Base-by-base conservation (phyloP, 495 filamentous ascomycete species). In the Beverwykella pulmonaria region DNA sequence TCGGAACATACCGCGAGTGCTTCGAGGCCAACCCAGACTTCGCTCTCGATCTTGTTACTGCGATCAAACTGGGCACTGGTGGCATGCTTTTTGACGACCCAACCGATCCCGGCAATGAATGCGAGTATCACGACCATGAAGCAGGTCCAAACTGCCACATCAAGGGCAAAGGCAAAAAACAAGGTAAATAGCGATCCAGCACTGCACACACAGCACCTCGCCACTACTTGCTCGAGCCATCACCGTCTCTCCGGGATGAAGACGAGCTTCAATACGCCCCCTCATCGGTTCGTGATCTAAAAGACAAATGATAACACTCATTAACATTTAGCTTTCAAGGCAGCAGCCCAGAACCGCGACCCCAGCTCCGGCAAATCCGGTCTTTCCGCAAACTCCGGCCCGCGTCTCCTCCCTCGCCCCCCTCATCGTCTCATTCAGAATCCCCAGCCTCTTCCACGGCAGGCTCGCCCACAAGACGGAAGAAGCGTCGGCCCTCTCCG, bases 11-110 rank as follows among this genome's bases (percentile, higher is more conserved):
- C 58, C 73, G 75, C 44, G 59, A 70, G 25, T 81, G 79, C 52
- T 81, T 82, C 66, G 75, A 81, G 44, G 63, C 69, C n/a, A 80
- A 73, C 63, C 63, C 78, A 1, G 79, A 80, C 48, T 82, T 82
- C 63, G 80, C 79, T 6, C 72, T 82, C 29, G 80, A 80, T 32
- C 73, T 82, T 44, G 71, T 82, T 63, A 81, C 78, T 34, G 79
- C 79, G n/a, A 82, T 82, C 49, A 78, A 76, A 54, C 58, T 69
- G 17, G 75, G 73, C 46, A 73, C 75, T n/a, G 80, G 80, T 17
- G 76, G 77, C 19, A 74, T 73, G 54, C 70, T 82, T 7, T 81
- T 82, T 57, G 74, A 80, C 3, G 80, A 82, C 63, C 80, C 80
- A 6, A 82, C 80, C 10, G 75, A 78, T n/a, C 12, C 34, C 14